phyloP scores from a whole-genome alignment of 345 rosid genomes.

The Pistacia atlantica region DNA sequence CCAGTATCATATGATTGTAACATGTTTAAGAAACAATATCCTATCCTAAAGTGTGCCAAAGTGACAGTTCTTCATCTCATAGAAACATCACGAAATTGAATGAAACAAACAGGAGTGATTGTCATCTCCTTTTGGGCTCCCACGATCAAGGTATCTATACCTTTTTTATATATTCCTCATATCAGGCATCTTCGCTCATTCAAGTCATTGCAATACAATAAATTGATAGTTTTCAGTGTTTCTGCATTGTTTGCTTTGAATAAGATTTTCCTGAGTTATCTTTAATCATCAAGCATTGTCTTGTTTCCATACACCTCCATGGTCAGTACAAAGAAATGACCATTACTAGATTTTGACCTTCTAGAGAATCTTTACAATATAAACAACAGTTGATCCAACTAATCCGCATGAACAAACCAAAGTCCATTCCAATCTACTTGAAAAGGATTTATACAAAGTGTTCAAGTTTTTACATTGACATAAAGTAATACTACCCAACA shows the following conservation, averaged over 20 bases:
- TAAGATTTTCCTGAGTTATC: neutral
- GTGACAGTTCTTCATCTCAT: neutral
- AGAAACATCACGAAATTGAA: neutral
- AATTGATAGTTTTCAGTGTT: neutral
- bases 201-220: neutral
- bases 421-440: neutral
- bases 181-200: neutral
- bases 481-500: neutral
- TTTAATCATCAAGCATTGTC: neutral
- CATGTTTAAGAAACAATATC: neutral
- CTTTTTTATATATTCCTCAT: too few species aligned
- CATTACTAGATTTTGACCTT: neutral
- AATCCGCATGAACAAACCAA: neutral
- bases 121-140: neutral
- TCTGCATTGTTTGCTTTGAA: neutral
- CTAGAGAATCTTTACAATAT: neutral
- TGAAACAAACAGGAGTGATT: neutral
- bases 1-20: neutral
- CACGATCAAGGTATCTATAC: neutral
- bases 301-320: neutral
- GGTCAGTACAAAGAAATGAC: neutral
- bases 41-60: neutral
- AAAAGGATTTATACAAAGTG: neutral
- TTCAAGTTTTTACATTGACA: neutral
- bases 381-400: neutral